These are phyloP conservation scores for Taphrina deformans DNA, from an alignment of 1,139 yeast genomes.

Conservation along the genomic window DNA sequence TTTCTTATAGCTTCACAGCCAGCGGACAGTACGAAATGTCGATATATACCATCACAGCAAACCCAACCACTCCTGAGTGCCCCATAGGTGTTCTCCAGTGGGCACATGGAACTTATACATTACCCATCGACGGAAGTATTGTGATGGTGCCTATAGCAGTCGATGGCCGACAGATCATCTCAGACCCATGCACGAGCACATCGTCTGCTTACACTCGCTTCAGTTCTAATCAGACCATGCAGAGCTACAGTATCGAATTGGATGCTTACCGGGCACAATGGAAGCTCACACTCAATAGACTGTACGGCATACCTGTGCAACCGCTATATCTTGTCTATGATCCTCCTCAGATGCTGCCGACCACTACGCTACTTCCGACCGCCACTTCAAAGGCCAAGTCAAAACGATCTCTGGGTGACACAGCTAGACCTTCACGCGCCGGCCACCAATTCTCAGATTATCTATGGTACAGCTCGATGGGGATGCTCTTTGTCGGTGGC, in stretches of 20 bases:
- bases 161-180: constrained; percentile 88
- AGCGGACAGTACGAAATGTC: constrained; percentile 95
- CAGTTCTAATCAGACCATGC: constrained; percentile 62
- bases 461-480: constrained; percentile 39
- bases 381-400: constrained; percentile 41
- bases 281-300: constrained; percentile 56
- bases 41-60: constrained; percentile 68
- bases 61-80: constrained; percentile 73
- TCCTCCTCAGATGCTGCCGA: constrained; percentile 96
- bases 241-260: constrained; percentile 48
- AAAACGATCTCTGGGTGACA: constrained; percentile 36
- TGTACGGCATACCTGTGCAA: constrained; percentile 78
- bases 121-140: constrained; percentile 64
- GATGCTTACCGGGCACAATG: constrained; percentile 39
- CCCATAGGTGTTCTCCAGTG: constrained; percentile 76
- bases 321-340: constrained; percentile 87
- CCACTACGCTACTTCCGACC: constrained; percentile 48
- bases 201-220: constrained; percentile 68
- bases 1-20: constrained; percentile 84
- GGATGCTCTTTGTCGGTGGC: constrained; percentile 40
- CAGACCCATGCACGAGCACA: constrained; percentile 70
- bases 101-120: constrained; percentile 83
- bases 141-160: constrained; percentile 71
- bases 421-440: not conserved
- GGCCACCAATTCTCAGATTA: not conserved